Evolutionary conservation across 1,284 basidiomycete genomes (phyloP).

Genomic region (Ceratobasidium sp.): DNA sequence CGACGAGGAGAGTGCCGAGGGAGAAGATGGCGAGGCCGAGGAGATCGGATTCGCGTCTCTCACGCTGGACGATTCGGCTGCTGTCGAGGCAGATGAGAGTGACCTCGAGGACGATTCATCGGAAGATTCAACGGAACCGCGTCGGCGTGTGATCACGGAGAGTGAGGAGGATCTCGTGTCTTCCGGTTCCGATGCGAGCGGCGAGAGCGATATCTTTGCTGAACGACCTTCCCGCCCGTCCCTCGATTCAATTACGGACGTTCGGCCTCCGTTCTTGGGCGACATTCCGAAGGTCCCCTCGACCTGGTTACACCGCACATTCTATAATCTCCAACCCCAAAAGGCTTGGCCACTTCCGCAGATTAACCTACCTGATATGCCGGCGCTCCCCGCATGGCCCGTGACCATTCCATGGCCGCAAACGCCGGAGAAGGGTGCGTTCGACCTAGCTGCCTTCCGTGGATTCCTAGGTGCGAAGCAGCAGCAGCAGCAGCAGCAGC

Average conservation of each 20-base stretch:
- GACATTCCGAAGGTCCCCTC: slow-evolving; percentile 66
- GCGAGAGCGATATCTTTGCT: slow-evolving; percentile 41
- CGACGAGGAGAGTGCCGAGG: slow-evolving; percentile 55
- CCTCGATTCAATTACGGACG: slow-evolving; percentile 42
- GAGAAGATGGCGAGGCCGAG: slow-evolving; percentile 70
- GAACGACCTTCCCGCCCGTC: slow-evolving; percentile 33
- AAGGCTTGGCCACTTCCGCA: slow-evolving; percentile 69
- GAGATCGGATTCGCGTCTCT: neutral
- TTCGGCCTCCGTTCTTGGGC: slow-evolving; percentile 33
- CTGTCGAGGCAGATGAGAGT: slow-evolving; percentile 61
- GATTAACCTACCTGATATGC: slow-evolving; percentile 64
- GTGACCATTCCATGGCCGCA: slow-evolving; percentile 65
- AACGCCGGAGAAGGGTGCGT: slow-evolving; percentile 63
- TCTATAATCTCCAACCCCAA: slow-evolving; percentile 75
- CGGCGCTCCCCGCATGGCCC: slow-evolving; percentile 63
- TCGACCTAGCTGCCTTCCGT: slow-evolving; percentile 54
- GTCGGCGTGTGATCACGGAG: slow-evolving; percentile 56
- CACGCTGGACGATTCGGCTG: slow-evolving; percentile 48
- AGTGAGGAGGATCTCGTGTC: slow-evolving; percentile 55
- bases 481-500: slow-evolving; percentile 45
- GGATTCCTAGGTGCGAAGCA: slow-evolving; percentile 55
- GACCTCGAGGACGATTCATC: slow-evolving; percentile 72
- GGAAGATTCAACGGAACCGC: slow-evolving; percentile 1
- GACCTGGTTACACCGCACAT: slow-evolving; percentile 78
- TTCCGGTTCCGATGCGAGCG: slow-evolving; percentile 47